Percentiles rank a stretch among this genome's conserved stretches.
phyloP scores from a whole-genome alignment of 139 green algal genomes.

The Chlorella sorokiniana region DNA sequence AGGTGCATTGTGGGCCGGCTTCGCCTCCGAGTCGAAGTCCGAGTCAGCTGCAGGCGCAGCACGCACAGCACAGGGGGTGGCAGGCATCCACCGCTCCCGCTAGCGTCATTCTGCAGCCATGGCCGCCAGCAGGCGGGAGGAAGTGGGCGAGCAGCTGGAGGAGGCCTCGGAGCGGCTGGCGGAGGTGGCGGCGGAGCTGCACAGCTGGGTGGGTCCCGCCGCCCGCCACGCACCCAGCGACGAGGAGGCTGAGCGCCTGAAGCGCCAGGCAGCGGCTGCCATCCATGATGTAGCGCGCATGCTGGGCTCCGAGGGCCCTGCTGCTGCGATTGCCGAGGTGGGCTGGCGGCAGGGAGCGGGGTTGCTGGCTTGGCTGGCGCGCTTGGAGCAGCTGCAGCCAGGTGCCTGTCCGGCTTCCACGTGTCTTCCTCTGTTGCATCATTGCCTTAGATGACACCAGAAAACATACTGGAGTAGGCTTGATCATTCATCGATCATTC shows the following conservation, averaged over 20 bases:
- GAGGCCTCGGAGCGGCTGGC: background rate
- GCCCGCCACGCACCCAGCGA: background rate
- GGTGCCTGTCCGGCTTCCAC: background rate
- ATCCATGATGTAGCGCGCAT: conserved; percentile 13
- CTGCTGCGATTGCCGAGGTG: conserved; percentile 14
- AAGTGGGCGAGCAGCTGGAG: background rate
- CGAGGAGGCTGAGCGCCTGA: background rate
- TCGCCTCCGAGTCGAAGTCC: too few species aligned
- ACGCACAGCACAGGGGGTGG: background rate
- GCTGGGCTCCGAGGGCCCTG: conserved; percentile 6
- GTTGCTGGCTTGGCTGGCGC: background rate
- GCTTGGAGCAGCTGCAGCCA: background rate
- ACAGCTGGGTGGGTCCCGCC: background rate
- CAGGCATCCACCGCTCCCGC: background rate
- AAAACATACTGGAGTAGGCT: too few species aligned
- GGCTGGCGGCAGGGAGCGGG: background rate
- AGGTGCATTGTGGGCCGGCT: too few species aligned
- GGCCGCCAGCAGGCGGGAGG: background rate
- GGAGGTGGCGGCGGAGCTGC: background rate
- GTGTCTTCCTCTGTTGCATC: too few species aligned
- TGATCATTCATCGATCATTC: too few species aligned
- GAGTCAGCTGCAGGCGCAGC: too few species aligned
- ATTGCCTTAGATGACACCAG: too few species aligned
- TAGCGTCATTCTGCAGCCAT: background rate
- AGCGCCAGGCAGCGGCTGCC: background rate